Percentiles rank a stretch among this genome's conserved stretches.
These are phyloP conservation scores for Geranomyces variabilis DNA, from an alignment of 192 early-diverging fungal species.

Conservation along the genomic window DNA sequence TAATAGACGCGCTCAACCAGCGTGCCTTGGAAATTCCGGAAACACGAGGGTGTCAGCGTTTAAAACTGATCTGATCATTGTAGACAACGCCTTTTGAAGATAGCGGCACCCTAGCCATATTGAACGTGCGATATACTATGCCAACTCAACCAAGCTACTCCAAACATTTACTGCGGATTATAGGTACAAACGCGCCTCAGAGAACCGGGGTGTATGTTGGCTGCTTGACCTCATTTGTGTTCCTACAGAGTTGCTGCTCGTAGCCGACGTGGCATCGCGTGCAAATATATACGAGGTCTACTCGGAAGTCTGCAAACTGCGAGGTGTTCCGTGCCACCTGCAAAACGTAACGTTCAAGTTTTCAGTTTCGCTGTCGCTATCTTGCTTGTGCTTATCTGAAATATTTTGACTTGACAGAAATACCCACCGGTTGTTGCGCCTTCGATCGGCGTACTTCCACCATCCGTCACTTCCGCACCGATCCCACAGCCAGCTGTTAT, in stretches of 20 bases:
- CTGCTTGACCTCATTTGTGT: no score
- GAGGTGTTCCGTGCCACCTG: conserved; percentile 65
- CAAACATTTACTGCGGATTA: conserved; percentile 41
- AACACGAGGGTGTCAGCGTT: background rate
- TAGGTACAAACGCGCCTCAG: no score
- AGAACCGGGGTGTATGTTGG: no score
- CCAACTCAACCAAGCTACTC: conserved; percentile 70
- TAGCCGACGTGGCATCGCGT: conserved; percentile 73
- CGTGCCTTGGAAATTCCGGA: background rate
- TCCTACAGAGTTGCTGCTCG: conserved; percentile 66
- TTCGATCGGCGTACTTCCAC: background rate
- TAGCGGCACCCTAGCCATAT: conserved; percentile 79
- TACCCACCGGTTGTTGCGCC: conserved; percentile 19
- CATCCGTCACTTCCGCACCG: conserved; percentile 9
- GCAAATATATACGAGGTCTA: conserved; percentile 83
- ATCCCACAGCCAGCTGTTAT: background rate
- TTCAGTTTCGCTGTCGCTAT: no score
- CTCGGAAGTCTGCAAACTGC: conserved; percentile 63
- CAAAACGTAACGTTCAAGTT: conserved; percentile 53
- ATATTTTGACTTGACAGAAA: background rate
- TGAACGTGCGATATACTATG: conserved; percentile 83
- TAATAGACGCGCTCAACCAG: no score
- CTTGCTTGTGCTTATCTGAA: background rate
- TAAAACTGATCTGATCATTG: background rate
- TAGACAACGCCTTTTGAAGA: conserved; percentile 94